These are phyloP conservation scores for Vigna hirtella DNA, from an alignment of 306 rosid genomes.

Conservation along the genomic window DNA sequence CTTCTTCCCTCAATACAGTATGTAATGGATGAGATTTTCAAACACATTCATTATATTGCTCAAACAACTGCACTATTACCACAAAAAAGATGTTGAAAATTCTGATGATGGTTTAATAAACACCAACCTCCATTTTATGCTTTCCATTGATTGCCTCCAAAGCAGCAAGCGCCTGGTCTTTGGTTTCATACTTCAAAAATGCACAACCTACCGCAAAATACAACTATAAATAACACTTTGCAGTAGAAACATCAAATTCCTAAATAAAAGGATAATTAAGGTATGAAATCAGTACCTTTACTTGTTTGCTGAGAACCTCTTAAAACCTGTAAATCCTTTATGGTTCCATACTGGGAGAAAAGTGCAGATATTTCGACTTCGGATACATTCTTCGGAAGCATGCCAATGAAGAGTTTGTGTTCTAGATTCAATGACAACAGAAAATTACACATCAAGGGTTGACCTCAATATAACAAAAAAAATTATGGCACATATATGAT, in stretches of 20 bases:
- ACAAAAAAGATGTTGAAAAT: conserved; percentile 10
- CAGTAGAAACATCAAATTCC: conserved; percentile 25
- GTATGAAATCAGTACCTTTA: conserved; percentile 65
- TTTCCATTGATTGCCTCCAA: conserved; percentile 88
- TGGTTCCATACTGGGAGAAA: conserved; percentile 76
- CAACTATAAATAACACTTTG: conserved; percentile 30
- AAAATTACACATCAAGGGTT: conserved; percentile 41
- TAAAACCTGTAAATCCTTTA: conserved; percentile 91
- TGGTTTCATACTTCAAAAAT: conserved; percentile 92
- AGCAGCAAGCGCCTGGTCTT: conserved; percentile 92
- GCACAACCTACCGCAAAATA: conserved; percentile 79
- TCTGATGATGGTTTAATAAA: conserved; percentile 36
- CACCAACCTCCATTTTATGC: conserved; percentile 91
- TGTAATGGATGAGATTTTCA: background rate
- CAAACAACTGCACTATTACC: background rate
- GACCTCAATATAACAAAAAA: conserved; percentile 5
- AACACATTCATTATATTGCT: conserved; percentile 11
- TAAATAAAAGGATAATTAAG: conserved; percentile 28
- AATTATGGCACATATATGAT: conserved; percentile 37
- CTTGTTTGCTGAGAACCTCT: conserved; percentile 97
- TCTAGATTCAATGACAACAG: conserved; percentile 59
- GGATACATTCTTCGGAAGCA: conserved; percentile 96
- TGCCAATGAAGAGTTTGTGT: conserved; percentile 95
- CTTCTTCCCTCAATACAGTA: conserved; percentile 29
- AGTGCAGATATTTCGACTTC: conserved; percentile 81